Evolutionary conservation across 1,284 basidiomycete genomes (phyloP).

Genomic region (Tilletiaria anomala): DNA sequence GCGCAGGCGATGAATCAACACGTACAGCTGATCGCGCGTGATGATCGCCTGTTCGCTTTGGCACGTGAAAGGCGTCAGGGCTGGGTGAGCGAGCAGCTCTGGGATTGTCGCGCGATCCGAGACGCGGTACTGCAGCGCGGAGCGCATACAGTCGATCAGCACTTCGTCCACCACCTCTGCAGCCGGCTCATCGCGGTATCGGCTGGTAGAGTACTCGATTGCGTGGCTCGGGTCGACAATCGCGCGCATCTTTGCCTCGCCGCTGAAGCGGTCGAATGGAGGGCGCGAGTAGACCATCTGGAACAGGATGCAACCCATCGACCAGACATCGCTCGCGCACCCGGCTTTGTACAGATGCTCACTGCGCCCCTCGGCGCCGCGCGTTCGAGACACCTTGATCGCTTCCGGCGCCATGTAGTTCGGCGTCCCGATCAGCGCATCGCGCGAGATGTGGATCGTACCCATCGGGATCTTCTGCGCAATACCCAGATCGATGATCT

Average conservation of each 20-base stretch:
- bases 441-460: conserved; percentile 37
- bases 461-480: conserved; percentile 58
- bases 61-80: conserved; percentile 23
- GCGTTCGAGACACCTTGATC: conserved; percentile 16
- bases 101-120: conserved; percentile 71
- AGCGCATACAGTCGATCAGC: conserved; percentile 59
- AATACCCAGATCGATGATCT: conserved; percentile 93
- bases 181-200: conserved; percentile 45
- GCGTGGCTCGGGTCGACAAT: conserved; percentile 59
- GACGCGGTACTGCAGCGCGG: conserved; percentile 57
- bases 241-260: conserved; percentile 77
- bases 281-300: conserved; percentile 89
- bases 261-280: conserved; percentile 72
- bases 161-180: conserved; percentile 48
- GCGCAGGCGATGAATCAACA: not conserved
- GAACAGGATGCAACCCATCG: conserved; percentile 85
- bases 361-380: not conserved
- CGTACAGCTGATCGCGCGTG: not conserved
- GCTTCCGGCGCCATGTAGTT: conserved; percentile 40
- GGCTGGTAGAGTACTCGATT: conserved; percentile 60
- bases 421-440: conserved; percentile 36
- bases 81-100: conserved; percentile 43
- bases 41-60: not conserved
- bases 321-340: conserved; percentile 66
- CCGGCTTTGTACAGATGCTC: conserved; percentile 14